Evolutionary conservation across 257 asterid genomes (phyloP).

Genomic region (Penstemon newberryi): DNA sequence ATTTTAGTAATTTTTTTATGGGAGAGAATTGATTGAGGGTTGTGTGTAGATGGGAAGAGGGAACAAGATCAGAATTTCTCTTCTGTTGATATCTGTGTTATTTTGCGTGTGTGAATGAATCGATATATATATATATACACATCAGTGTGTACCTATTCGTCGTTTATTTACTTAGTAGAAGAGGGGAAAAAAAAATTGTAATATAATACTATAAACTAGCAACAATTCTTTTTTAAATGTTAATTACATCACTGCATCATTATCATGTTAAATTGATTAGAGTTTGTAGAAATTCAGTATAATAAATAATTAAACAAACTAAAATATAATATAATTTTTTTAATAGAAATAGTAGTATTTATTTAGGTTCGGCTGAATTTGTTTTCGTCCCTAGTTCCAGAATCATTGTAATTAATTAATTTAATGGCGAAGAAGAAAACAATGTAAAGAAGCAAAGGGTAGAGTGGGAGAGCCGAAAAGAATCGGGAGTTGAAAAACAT

Average conservation of each 20-base stretch:
- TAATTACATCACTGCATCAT: not conserved
- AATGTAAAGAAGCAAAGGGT: conserved; percentile 48
- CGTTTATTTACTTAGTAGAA: conserved; percentile 18
- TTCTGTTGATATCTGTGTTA: conserved; percentile 41
- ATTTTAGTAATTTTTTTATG: too few relatives aligned
- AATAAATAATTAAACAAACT: too few relatives aligned
- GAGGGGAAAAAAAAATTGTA: not conserved
- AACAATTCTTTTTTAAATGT: not conserved
- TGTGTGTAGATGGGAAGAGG: conserved; percentile 22
- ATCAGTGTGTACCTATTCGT: conserved; percentile 22
- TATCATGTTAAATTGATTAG: too few relatives aligned
- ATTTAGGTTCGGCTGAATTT: too few relatives aligned
- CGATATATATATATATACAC: conserved; percentile 35
- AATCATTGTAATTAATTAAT: not conserved
- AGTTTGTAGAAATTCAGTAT: too few relatives aligned
- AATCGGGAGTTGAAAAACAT: conserved; percentile 40
- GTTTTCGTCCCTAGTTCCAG: not conserved
- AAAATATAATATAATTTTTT: too few relatives aligned
- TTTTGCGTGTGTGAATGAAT: conserved; percentile 43
- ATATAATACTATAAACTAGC: not conserved
- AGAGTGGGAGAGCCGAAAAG: conserved; percentile 69
- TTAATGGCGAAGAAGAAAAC: conserved; percentile 24
- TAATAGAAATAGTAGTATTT: too few relatives aligned
- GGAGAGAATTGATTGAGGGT: conserved; percentile 16
- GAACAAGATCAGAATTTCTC: conserved; percentile 48